phyloP scores from a whole-genome alignment of 768 basidiomycete species.

The Russula dissimulans region DNA sequence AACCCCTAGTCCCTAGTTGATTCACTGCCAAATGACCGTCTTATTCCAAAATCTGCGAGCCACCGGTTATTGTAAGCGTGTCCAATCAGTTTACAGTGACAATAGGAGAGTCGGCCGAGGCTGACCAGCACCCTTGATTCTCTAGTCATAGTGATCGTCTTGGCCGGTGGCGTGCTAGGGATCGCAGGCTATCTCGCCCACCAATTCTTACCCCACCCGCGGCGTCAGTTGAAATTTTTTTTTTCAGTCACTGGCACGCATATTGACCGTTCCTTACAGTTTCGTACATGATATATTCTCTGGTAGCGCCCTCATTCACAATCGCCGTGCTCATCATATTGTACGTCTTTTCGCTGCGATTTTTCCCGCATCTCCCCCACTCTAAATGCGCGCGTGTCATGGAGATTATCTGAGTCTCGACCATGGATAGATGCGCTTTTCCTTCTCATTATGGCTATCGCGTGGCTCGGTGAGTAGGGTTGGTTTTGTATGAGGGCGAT shows the following conservation, averaged over 20 bases:
- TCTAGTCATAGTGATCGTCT: slow-evolving; percentile 31
- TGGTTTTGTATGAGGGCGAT: not conserved
- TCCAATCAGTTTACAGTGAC: not conserved
- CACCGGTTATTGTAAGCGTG: slow-evolving; percentile 24
- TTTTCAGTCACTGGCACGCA: slow-evolving; percentile 1
- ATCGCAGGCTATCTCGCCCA: slow-evolving; percentile 57
- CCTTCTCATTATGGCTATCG: slow-evolving; percentile 44
- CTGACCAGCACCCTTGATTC: not conserved
- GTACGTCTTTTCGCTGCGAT: not conserved
- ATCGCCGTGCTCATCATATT: slow-evolving; percentile 17
- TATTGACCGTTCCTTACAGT: slow-evolving; percentile 29
- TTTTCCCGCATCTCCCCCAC: not conserved
- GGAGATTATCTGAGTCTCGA: slow-evolving; percentile 60
- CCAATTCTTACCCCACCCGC: slow-evolving; percentile 55
- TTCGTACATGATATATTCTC: slow-evolving; percentile 62
- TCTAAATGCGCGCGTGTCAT: not conserved
- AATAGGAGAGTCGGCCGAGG: not conserved
- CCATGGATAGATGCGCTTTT: slow-evolving; percentile 51
- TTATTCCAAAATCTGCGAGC: slow-evolving; percentile 29
- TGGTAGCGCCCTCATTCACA: slow-evolving; percentile 57
- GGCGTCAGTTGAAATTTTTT: slow-evolving; percentile 37
- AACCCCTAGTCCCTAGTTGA: not conserved
- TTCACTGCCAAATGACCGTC: slow-evolving; percentile 24
- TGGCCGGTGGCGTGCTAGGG: slow-evolving; percentile 51
- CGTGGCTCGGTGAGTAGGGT: slow-evolving; percentile 60